phyloP scores from a whole-genome alignment of 2,329 filamentous ascomycete genomes.

The Shiraia sp. region DNA sequence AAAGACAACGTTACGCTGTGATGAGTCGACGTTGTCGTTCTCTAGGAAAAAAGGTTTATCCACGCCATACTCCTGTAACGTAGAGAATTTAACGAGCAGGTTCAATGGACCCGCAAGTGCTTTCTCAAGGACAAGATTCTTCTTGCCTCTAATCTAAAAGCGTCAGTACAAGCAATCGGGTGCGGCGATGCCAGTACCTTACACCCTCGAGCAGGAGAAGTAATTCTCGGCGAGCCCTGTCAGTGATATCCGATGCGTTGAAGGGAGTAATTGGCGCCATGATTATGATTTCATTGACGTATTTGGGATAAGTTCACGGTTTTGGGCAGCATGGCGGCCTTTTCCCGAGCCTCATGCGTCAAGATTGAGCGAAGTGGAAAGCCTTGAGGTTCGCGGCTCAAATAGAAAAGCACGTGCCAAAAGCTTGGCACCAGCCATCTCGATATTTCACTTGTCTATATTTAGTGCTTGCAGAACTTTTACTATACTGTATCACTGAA shows the following conservation, averaged over 20 bases:
- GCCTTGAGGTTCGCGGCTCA: constrained; percentile 5
- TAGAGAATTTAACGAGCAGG: constrained; percentile 91
- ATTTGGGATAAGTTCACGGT: constrained; percentile 2
- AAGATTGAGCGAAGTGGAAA: constrained; percentile 8
- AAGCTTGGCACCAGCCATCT: constrained; percentile 12
- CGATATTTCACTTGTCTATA: neutral
- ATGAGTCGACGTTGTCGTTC: constrained; percentile 92
- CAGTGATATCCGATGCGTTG: constrained; percentile 74
- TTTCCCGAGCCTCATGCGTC: constrained; percentile 1
- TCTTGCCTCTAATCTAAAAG: constrained; percentile 90
- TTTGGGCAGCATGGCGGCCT: constrained; percentile 11
- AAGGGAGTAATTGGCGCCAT: constrained; percentile 75
- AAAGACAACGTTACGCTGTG: constrained; percentile 93
- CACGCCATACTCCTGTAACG: constrained; percentile 94
- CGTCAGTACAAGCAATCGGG: constrained; percentile 38
- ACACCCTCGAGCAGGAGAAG: constrained; percentile 92
- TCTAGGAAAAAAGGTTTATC: constrained; percentile 97
- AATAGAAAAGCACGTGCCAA: constrained; percentile 14
- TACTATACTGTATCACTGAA: too few relatives aligned
- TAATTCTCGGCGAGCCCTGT: constrained; percentile 84
- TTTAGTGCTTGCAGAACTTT: too few relatives aligned
- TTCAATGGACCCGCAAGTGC: constrained; percentile 87
- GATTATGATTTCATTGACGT: constrained; percentile 1
- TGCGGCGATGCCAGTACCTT: constrained; percentile 59
- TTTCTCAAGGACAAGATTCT: constrained; percentile 93